Evolutionary conservation across 139 green algal genomes (phyloP).

Genomic region (Chlorella ohadii): DNA sequence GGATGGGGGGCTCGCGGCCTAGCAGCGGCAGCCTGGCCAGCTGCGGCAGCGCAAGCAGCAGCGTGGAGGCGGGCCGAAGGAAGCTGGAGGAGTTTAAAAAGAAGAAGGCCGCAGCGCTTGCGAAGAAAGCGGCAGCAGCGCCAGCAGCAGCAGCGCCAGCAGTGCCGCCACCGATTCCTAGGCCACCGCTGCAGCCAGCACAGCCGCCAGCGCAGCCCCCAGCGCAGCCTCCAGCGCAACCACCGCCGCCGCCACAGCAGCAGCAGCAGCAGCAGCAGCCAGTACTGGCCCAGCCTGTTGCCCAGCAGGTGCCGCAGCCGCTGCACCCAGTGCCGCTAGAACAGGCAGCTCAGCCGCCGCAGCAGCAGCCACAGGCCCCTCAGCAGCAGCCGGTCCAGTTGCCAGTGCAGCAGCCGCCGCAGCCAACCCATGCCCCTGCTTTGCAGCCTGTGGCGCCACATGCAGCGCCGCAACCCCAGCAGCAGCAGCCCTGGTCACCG

Average conservation of each 20-base stretch:
- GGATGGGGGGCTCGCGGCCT: neutral
- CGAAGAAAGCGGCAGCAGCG: slow-evolving; percentile 12
- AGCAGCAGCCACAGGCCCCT: neutral
- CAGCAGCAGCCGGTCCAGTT: neutral
- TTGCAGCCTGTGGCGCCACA: no score
- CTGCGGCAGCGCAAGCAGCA: slow-evolving; percentile 5
- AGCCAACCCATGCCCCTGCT: neutral
- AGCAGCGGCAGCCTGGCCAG: neutral
- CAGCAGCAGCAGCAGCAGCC: neutral
- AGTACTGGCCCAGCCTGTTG: neutral
- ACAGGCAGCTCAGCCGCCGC: neutral
- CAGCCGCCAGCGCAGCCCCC: no score
- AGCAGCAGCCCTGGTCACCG: neutral
- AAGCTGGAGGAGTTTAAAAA: slow-evolving; percentile 58
- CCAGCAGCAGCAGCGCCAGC: no score
- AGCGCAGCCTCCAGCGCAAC: neutral
- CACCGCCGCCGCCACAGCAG: neutral
- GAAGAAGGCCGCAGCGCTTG: slow-evolving; percentile 44
- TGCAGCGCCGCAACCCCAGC: neutral
- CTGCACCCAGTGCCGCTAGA: neutral
- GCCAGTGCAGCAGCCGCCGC: neutral
- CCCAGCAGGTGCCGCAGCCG: neutral
- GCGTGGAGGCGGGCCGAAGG: slow-evolving; percentile 37
- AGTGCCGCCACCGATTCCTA: no score
- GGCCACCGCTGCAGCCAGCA: neutral